These are phyloP conservation scores for Metrosideros polymorpha DNA, from an alignment of 441 rosid species.

Conservation along the genomic window DNA sequence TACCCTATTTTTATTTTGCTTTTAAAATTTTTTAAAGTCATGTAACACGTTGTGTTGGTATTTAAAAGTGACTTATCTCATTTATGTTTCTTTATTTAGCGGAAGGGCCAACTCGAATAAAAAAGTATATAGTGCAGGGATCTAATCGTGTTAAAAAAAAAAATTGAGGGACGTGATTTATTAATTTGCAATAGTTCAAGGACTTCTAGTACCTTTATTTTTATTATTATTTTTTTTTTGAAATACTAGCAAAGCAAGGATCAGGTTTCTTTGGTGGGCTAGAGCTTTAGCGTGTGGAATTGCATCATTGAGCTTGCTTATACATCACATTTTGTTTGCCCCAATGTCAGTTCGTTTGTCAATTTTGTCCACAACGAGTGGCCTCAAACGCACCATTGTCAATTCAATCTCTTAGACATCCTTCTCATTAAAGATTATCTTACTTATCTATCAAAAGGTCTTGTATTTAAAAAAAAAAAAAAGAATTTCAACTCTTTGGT, in stretches of 20 bases:
- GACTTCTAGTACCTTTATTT: not conserved
- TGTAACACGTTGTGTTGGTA: too few relatives aligned
- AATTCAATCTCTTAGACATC: not conserved
- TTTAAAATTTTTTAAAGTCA: too few relatives aligned
- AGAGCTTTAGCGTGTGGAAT: not conserved
- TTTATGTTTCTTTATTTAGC: not conserved
- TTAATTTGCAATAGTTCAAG: not conserved
- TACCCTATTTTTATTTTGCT: too few relatives aligned
- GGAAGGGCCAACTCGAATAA: not conserved
- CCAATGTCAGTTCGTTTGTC: not conserved
- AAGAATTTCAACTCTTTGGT: not conserved
- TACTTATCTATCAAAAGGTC: not conserved
- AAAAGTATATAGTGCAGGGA: accelerated
- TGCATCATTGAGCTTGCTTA: not conserved
- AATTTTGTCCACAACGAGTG: not conserved
- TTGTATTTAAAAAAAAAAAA: too few relatives aligned
- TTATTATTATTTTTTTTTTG: not conserved
- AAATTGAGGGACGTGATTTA: not conserved
- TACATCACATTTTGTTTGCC: not conserved
- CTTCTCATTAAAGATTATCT: not conserved
- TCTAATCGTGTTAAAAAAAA: not conserved
- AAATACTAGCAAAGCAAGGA: not conserved
- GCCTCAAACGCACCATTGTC: not conserved
- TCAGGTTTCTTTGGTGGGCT: not conserved
- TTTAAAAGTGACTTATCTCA: too few relatives aligned